Evolutionary conservation across 2,329 filamentous ascomycete genomes (phyloP).

Genomic region (Trichoderma guizhouense): DNA sequence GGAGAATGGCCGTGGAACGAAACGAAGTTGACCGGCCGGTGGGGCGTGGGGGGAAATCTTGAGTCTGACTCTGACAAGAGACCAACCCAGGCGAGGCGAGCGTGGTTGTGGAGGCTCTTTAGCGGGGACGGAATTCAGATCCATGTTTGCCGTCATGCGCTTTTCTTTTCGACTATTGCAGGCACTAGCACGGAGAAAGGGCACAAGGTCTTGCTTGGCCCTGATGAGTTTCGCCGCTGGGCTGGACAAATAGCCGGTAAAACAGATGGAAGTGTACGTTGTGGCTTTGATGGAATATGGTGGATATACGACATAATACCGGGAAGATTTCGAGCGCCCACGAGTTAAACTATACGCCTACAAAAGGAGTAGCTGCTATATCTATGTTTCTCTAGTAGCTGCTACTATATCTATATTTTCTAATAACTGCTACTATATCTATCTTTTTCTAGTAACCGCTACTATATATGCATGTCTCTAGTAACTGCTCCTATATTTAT

Average conservation of each 20-base stretch:
- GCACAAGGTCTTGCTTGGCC: neutral
- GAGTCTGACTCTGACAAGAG: constrained; percentile 11
- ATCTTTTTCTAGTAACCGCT: no score
- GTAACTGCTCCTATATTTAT: no score
- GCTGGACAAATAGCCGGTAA: neutral
- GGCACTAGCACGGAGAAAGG: neutral
- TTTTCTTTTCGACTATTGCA: neutral
- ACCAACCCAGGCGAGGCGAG: neutral
- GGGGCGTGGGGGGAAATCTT: constrained; percentile 12
- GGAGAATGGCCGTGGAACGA: no score
- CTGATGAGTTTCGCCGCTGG: neutral
- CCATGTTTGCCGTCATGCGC: neutral
- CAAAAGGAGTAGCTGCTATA: no score
- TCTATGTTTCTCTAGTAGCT: no score
- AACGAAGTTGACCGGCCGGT: neutral
- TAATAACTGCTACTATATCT: no score
- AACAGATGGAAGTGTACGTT: neutral
- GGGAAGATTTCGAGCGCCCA: no score
- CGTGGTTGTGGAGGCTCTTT: constrained; percentile 5
- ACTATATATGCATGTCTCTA: no score
- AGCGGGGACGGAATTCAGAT: constrained; percentile 6
- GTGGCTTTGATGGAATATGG: neutral
- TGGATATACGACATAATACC: neutral
- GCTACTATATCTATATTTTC: no score
- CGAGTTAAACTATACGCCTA: no score